A percentile compares a stretch with the other conserved stretches of the same genome.
Evolutionary conservation across 805 yeast species (phyloP).

Genomic region (Hanseniaspora thailandica): DNA sequence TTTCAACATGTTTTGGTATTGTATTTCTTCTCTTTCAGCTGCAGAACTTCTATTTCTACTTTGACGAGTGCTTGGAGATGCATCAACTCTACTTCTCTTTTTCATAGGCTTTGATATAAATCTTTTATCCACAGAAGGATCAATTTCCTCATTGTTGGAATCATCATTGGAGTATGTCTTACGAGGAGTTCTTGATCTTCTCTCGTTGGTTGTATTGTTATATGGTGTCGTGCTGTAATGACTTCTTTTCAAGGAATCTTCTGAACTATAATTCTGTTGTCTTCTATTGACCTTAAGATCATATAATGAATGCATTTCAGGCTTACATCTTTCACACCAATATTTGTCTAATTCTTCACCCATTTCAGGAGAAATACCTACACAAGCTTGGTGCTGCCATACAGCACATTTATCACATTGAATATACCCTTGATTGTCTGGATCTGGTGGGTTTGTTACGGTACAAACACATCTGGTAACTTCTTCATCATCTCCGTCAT

Average conservation of each 20-base stretch:
- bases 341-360: conserved; percentile 67
- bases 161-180: conserved; percentile 16
- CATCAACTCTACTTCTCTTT: conserved; percentile 1
- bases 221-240: conserved; percentile 34
- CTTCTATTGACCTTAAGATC: conserved; percentile 16
- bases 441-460: conserved; percentile 33
- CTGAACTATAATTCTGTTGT: conserved; percentile 36
- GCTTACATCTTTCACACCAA: conserved; percentile 87
- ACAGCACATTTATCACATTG: conserved; percentile 86
- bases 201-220: conserved; percentile 15
- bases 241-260: conserved; percentile 40
- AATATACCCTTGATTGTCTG: conserved; percentile 52
- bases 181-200: conserved; percentile 25
- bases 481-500: conserved; percentile 30
- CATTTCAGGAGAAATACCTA: conserved; percentile 57
- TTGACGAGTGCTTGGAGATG: not conserved
- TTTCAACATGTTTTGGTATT: conserved; percentile 33
- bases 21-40: conserved; percentile 34
- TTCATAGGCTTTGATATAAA: not conserved
- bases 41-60: conserved; percentile 24
- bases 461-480: conserved; percentile 39
- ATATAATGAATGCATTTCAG: conserved; percentile 52
- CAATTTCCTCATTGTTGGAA: conserved; percentile 16
- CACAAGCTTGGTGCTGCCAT: conserved; percentile 98
- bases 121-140: not conserved